phyloP scores from a whole-genome alignment of 2,329 filamentous ascomycete species.

The Onygenales sp. region DNA sequence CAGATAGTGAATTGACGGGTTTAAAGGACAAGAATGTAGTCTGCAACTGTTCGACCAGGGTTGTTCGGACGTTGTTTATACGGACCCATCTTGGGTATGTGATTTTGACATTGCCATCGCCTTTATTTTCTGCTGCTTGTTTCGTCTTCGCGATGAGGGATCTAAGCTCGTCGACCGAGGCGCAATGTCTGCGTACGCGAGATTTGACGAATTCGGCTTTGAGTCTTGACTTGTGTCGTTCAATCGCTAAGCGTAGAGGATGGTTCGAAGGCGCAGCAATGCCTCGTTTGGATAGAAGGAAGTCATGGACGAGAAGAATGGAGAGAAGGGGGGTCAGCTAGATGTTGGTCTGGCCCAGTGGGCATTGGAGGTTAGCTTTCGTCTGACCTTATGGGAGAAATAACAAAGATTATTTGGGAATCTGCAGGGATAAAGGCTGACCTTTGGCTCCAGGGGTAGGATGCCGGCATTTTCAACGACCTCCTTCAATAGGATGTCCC shows the following conservation, averaged over 20 bases:
- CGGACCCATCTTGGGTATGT: constrained; percentile 83
- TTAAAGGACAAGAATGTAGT: constrained; percentile 62
- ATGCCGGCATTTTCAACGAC: constrained; percentile 76
- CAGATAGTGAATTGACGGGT: constrained; percentile 45
- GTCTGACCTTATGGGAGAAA: constrained; percentile 5
- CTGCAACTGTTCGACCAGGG: constrained; percentile 60
- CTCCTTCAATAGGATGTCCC: constrained; percentile 76
- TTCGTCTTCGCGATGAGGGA: constrained; percentile 25
- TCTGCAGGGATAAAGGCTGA: constrained; percentile 27
- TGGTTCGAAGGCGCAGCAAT: constrained; percentile 74
- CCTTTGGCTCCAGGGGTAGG: constrained; percentile 74
- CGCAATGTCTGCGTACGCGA: constrained; percentile 60
- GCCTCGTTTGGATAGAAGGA: constrained; percentile 70
- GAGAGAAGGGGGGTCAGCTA: constrained; percentile 74
- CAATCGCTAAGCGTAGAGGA: constrained; percentile 63
- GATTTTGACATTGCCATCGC: constrained; percentile 31
- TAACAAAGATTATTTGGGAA: too few relatives aligned
- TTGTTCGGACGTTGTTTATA: constrained; percentile 69
- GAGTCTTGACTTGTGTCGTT: constrained; percentile 72
- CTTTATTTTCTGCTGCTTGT: constrained; percentile 19
- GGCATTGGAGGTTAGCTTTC: constrained; percentile 2
- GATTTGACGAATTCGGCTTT: constrained; percentile 73
- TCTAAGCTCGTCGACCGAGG: constrained; percentile 56
- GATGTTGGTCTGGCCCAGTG: neutral
- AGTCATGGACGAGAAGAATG: constrained; percentile 76